Evolutionary conservation across 495 filamentous ascomycete genomes (phyloP).

Genomic region (Sordaria brevicollis): DNA sequence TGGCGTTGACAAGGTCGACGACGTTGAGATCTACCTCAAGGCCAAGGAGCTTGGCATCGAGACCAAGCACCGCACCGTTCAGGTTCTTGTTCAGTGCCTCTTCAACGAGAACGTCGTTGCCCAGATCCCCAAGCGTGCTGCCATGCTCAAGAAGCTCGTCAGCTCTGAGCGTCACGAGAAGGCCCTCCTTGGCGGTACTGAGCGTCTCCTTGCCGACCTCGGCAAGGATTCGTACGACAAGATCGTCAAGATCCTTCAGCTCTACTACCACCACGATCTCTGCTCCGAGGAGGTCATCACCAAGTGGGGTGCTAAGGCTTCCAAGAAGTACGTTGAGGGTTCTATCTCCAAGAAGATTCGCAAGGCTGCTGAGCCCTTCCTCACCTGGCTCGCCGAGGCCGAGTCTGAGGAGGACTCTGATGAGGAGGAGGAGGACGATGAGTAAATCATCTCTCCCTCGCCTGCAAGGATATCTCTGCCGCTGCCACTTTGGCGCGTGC

Average conservation of each 20-base stretch:
- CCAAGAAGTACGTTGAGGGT: conserved; percentile 94
- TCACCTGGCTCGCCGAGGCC: conserved; percentile 86
- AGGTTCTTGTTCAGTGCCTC: conserved; percentile 85
- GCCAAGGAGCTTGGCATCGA: conserved; percentile 94
- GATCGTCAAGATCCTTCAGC: conserved; percentile 74
- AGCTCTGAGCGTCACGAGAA: conserved; percentile 88
- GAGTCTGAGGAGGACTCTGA: conserved; percentile 69
- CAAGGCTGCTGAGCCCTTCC: conserved; percentile 87
- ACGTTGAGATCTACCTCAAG: conserved; percentile 89
- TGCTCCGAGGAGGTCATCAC: conserved; percentile 77
- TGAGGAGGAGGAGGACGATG: conserved; percentile 32
- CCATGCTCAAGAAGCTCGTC: conserved; percentile 84
- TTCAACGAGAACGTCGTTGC: conserved; percentile 79
- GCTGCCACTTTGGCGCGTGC: neutral
- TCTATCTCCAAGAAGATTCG: conserved; percentile 87
- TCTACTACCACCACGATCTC: conserved; percentile 81
- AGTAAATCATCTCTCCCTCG: conserved; percentile 5
- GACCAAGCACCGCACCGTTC: conserved; percentile 82
- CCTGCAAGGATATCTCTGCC: neutral
- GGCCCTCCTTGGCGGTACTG: conserved; percentile 92
- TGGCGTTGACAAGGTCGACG: conserved; percentile 62
- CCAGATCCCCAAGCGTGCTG: conserved; percentile 70
- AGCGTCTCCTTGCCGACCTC: conserved; percentile 64
- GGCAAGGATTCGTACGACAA: conserved; percentile 66
- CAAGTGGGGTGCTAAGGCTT: conserved; percentile 86